Conservation (phyloP, 305 asterid genomes). For the Fraxinus nigra region DNA sequence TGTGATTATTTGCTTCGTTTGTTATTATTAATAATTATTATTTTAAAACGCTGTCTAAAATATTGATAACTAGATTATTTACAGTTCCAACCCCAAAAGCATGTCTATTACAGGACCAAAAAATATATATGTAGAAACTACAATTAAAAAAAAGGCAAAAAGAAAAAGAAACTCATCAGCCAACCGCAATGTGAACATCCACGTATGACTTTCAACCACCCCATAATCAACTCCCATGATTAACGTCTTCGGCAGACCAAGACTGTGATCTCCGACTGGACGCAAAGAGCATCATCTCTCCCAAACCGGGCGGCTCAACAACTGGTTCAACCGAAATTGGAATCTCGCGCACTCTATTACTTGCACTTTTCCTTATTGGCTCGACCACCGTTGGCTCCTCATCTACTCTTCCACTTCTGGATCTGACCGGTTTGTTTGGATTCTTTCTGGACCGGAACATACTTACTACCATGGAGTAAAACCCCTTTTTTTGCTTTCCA, state of each 20-base stretch:
- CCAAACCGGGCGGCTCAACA: conserved; percentile 56
- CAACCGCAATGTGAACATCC: background rate
- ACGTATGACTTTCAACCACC: conserved; percentile 7
- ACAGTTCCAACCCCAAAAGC: background rate
- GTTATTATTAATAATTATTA: no score
- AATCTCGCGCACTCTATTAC: conserved; percentile 26
- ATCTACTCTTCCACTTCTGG: conserved; percentile 29
- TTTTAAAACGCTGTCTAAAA: background rate
- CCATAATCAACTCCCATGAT: conserved; percentile 21
- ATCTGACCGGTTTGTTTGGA: conserved; percentile 25
- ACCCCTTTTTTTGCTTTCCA: conserved; percentile 40
- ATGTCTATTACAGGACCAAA: background rate
- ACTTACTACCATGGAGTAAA: conserved; percentile 42
- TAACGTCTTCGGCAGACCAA: conserved; percentile 48
- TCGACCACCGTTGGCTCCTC: conserved; percentile 26
- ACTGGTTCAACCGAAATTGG: conserved; percentile 33
- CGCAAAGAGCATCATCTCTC: conserved; percentile 55
- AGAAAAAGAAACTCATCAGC: conserved; percentile 20
- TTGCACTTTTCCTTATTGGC: conserved; percentile 39
- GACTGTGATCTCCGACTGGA: conserved; percentile 66
- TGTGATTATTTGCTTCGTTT: no score
- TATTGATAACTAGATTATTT: no score
- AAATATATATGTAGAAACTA: background rate
- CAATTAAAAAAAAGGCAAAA: background rate
- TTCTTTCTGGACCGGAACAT: conserved; percentile 45